Base-by-base conservation (phyloP, 805 yeast genomes). In the Wickerhamomyces rabaulensis region DNA sequence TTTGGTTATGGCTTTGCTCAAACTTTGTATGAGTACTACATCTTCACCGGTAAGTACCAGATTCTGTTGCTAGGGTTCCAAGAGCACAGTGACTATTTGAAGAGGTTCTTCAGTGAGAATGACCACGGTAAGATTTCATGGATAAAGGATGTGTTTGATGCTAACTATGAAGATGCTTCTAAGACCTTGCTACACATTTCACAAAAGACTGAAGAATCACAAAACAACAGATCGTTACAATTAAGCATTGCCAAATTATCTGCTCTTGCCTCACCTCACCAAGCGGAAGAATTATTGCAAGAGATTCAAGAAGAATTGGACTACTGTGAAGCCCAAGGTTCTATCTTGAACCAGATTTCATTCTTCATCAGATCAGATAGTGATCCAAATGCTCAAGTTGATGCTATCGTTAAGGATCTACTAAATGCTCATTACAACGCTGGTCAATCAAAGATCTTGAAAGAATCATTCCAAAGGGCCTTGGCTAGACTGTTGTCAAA, bases 241-340 rank as follows among this genome's bases (percentile, higher is more conserved):
- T 71, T 82, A 49, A 84, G 88, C 47, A 64, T 89, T 42, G 91
- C 95, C 2, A 89, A 89, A 61, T 64, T 90, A 20, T 66, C 87
- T 2, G 69, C 78, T 1, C 57, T 86, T 17, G 82, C 81, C 0
- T 61, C 71, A 1, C 47, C 49, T 16, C 56, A 52, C 3, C 42
- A 48, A 3, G 37, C 22, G 2, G 49, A 48, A 5, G 35, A 48
- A 3, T 44, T 63, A 4, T 44, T 79, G 9, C 60, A 58, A 16
- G 73, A 72, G 9, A 73, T 84, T 26, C 83, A 83, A 52, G 67
- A 68, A 27, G 73, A 72, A 29, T 64, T 82, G 21, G 73, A 73
- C 33, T 62, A 68, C 17, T 64, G 78, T 16, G 72, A 78, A 46
- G 75, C 76, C 4, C 87, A 83, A 56, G 68, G 69, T 29, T 61